A percentile compares a stretch with the other conserved stretches of the same genome.
These are phyloP conservation scores for Globisporangium nagaii DNA, from an alignment of 352 stramenopile species.

Conservation along the genomic window DNA sequence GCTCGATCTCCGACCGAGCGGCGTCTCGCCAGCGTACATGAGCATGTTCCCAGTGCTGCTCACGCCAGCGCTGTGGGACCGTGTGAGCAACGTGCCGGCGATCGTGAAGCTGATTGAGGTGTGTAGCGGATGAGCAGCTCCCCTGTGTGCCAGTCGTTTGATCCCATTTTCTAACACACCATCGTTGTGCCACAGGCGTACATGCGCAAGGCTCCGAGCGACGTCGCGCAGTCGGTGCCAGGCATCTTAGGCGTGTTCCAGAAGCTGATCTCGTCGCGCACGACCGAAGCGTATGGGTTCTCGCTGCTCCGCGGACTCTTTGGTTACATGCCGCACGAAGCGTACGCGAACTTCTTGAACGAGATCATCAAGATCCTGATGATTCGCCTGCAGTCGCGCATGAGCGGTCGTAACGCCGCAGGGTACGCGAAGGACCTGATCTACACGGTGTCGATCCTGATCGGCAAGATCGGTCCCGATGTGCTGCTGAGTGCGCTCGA, in stretches of 20 bases:
- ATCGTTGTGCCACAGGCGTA: constrained; percentile 72
- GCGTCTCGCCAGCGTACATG: constrained; percentile 90
- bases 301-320: constrained; percentile 90
- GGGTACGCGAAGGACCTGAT: constrained; percentile 87
- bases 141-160: neutral
- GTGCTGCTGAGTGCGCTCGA: constrained; percentile 80
- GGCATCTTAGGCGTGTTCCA: constrained; percentile 97
- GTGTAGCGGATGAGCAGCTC: neutral
- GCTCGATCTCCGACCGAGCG: constrained; percentile 90
- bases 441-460: constrained; percentile 83
- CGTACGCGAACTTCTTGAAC: constrained; percentile 76
- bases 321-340: constrained; percentile 72
- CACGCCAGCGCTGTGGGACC: constrained; percentile 93
- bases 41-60: constrained; percentile 94
- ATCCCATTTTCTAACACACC: neutral
- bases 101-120: constrained; percentile 94
- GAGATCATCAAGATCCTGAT: constrained; percentile 95
- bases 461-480: constrained; percentile 86
- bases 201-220: constrained; percentile 88
- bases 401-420: constrained; percentile 81
- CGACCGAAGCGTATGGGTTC: constrained; percentile 92
- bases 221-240: constrained; percentile 79
- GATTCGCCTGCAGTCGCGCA: constrained; percentile 90
- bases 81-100: constrained; percentile 95
- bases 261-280: constrained; percentile 93